Evolutionary conservation across 2,329 filamentous ascomycete genomes (phyloP).

Genomic region (Sordariomycetes sp.): DNA sequence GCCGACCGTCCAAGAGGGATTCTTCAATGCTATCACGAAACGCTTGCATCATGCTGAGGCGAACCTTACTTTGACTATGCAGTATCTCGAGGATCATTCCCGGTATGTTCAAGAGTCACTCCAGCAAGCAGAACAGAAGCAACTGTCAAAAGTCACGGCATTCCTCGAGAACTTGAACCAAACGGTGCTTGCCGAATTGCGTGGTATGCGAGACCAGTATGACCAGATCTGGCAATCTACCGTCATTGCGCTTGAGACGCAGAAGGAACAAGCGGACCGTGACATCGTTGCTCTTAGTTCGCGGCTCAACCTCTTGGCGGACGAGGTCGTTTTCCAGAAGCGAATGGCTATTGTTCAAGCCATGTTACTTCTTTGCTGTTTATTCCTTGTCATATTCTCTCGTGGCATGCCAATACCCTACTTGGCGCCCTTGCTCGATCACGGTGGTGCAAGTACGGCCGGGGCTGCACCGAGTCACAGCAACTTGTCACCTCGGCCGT

Average conservation of each 20-base stretch:
- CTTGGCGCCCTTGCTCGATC: conserved; percentile 17
- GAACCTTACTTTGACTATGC: conserved; percentile 84
- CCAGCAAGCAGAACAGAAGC: conserved; percentile 75
- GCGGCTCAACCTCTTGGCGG: conserved; percentile 80
- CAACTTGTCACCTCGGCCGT: too few species aligned
- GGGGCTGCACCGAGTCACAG: too few species aligned
- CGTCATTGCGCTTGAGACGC: conserved; percentile 80
- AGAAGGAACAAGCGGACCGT: conserved; percentile 73
- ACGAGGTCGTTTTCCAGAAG: conserved; percentile 81
- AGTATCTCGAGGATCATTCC: conserved; percentile 96
- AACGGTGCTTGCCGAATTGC: conserved; percentile 76
- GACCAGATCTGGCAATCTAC: conserved; percentile 97
- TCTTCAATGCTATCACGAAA: conserved; percentile 95
- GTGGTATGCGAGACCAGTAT: conserved; percentile 73
- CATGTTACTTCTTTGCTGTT: conserved; percentile 74
- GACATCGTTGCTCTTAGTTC: conserved; percentile 76
- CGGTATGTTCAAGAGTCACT: conserved; percentile 82
- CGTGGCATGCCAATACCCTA: conserved; percentile 33
- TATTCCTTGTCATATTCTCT: conserved; percentile 80
- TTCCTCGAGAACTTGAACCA: conserved; percentile 82
- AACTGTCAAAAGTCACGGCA: conserved; percentile 70
- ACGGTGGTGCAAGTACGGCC: too few species aligned
- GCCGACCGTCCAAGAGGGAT: conserved; percentile 90
- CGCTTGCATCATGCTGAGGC: conserved; percentile 83
- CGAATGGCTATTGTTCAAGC: conserved; percentile 90